Evolutionary conservation across 768 basidiomycete genomes (phyloP).

Genomic region (Erythrobasidium yunnanense): DNA sequence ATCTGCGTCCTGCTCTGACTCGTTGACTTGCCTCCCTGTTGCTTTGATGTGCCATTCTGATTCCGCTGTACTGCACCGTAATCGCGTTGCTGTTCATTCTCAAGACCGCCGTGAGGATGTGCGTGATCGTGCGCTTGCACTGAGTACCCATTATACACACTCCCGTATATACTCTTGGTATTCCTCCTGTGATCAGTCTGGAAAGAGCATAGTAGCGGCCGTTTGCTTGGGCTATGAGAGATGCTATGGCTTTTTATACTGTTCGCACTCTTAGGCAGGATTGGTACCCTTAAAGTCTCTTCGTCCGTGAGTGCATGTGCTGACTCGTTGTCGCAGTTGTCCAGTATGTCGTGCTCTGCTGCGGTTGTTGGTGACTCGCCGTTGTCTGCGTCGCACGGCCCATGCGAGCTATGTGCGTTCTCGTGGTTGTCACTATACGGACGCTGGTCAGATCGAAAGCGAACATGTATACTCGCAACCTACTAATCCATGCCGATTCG

Average conservation of each 20-base stretch:
- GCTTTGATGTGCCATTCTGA: background rate
- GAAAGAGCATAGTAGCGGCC: background rate
- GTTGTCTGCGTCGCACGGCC: constrained; percentile 47
- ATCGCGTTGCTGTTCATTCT: too few relatives aligned
- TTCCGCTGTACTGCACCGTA: too few relatives aligned
- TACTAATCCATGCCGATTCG: constrained; percentile 52
- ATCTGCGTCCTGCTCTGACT: constrained; percentile 39
- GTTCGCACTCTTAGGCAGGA: background rate
- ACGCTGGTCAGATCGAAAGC: too few relatives aligned
- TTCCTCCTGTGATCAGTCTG: background rate
- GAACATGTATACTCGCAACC: background rate
- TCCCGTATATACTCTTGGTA: background rate
- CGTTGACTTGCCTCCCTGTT: too few relatives aligned
- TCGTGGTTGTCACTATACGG: constrained; percentile 52
- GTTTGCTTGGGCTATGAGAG: background rate
- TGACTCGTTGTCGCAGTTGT: background rate
- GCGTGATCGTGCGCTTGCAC: constrained; percentile 11
- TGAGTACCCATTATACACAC: background rate
- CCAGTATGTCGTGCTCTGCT: background rate
- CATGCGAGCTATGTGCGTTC: constrained; percentile 56
- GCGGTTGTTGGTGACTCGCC: background rate
- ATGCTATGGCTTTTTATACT: too few relatives aligned
- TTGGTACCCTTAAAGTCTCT: background rate
- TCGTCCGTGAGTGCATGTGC: background rate
- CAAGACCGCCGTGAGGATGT: background rate